Conservation (phyloP, 768 basidiomycete genomes). For the Pisolithus microcarpus region DNA sequence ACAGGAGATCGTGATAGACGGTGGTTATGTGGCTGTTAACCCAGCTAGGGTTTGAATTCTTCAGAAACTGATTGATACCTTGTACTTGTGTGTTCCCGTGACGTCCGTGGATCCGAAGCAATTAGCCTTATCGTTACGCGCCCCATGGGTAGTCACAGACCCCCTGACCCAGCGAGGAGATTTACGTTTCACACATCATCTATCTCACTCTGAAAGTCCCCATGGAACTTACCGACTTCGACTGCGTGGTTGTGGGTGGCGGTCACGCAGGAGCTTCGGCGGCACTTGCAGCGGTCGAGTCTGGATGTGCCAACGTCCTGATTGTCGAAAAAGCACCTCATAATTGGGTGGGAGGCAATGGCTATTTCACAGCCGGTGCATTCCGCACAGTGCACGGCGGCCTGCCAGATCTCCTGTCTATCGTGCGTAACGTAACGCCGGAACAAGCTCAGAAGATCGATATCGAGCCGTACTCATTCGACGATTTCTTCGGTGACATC, state of each 20-base stretch:
- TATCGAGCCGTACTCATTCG: constrained; percentile 49
- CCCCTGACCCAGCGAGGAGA: no score
- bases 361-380: constrained; percentile 67
- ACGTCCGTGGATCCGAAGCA: not conserved
- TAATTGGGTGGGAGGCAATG: constrained; percentile 64
- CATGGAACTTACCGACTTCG: constrained; percentile 25
- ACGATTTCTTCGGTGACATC: constrained; percentile 51
- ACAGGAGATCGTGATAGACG: constrained; percentile 73
- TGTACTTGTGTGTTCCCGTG: not conserved
- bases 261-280: constrained; percentile 65
- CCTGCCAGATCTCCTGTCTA: constrained; percentile 48
- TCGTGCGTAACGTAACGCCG: constrained; percentile 43
- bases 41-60: constrained; percentile 40
- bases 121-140: no score
- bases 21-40: constrained; percentile 68
- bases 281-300: constrained; percentile 51
- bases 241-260: constrained; percentile 59
- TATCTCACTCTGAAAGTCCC: not conserved
- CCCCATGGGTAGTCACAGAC: no score
- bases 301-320: constrained; percentile 54
- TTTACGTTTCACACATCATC: no score
- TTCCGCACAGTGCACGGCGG: constrained; percentile 58
- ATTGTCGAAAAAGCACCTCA: constrained; percentile 59
- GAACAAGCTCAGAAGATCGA: constrained; percentile 43
- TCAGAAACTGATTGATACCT: not conserved